Conservation (phyloP, 2,329 filamentous ascomycete genomes). For the Claviceps lovelessii region DNA sequence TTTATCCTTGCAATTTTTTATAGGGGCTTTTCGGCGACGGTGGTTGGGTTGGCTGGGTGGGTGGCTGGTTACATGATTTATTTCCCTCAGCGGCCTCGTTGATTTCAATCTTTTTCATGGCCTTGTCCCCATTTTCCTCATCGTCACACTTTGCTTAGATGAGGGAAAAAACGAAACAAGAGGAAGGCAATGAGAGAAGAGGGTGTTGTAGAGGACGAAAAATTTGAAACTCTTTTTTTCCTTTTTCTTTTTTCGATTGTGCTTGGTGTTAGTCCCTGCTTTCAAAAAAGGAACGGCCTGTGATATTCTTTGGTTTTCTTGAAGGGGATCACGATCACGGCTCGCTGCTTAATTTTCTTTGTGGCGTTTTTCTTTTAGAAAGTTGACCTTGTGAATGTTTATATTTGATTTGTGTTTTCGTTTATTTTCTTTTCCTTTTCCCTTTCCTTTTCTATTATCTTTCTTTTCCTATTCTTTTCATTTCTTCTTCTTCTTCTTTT, state of each 20-base stretch:
- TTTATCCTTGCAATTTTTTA: neutral
- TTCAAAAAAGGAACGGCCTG: too few species aligned
- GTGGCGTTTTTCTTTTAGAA: slow-evolving; percentile 5
- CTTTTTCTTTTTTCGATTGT: neutral
- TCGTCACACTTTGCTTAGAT: neutral
- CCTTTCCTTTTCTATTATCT: neutral
- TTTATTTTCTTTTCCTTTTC: neutral
- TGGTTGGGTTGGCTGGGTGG: neutral
- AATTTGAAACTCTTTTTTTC: neutral
- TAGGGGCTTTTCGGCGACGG: neutral
- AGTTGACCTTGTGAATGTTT: slow-evolving; percentile 2
- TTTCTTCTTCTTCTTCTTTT: neutral
- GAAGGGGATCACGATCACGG: too few species aligned
- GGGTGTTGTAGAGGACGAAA: neutral
- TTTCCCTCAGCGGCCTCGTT: too few species aligned
- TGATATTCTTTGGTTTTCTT: too few species aligned
- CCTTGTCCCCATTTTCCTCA: neutral
- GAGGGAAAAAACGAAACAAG: neutral
- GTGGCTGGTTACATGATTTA: too few species aligned
- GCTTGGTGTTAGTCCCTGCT: too few species aligned
- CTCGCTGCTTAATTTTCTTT: too few species aligned
- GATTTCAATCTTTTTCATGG: neutral
- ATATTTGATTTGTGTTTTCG: neutral
- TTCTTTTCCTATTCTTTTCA: neutral
- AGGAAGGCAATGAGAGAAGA: neutral